A percentile compares a stretch with the other conserved stretches of the same genome.
These are phyloP conservation scores for Diphasiastrum complanatum DNA, from an alignment of 83 land plant genomes.

Conservation along the genomic window DNA sequence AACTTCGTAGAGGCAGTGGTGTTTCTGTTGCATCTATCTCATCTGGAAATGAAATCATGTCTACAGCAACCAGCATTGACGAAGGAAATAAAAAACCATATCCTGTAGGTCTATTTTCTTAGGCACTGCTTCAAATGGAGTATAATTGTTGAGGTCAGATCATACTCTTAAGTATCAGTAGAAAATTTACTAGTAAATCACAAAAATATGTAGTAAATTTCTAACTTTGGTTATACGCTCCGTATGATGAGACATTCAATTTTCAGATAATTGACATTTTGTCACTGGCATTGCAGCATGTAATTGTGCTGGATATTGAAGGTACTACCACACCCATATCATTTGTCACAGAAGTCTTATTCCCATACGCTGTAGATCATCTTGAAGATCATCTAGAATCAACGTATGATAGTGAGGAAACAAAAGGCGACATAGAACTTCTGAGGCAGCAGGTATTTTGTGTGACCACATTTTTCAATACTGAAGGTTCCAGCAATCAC, in stretches of 20 bases:
- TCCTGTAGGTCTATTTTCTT: constrained; percentile 6
- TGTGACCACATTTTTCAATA: not conserved
- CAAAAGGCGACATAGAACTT: constrained; percentile 78
- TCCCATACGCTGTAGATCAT: constrained; percentile 87
- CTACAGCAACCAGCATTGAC: constrained; percentile 2
- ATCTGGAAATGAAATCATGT: not conserved
- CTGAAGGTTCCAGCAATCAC: not conserved
- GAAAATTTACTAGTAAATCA: no score
- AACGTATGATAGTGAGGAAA: constrained; percentile 78
- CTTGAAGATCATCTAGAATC: constrained; percentile 56
- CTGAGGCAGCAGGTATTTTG: constrained; percentile 63
- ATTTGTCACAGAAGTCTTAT: constrained; percentile 89
- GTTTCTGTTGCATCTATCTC: not conserved
- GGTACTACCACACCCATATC: constrained; percentile 99
- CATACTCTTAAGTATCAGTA: no score
- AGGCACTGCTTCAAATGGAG: not conserved
- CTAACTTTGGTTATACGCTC: no score
- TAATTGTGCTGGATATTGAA: constrained; percentile 92
- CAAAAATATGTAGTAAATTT: no score
- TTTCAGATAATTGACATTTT: no score
- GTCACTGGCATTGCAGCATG: constrained; percentile 78
- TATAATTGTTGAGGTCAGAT: no score
- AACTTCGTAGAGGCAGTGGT: constrained; percentile 15
- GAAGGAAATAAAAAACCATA: constrained; percentile 1
- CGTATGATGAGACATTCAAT: no score